Evolutionary conservation across 83 land plant species (phyloP), one percentile per base, ranked within the genome.

Genomic region (Diphasiastrum complanatum): DNA sequence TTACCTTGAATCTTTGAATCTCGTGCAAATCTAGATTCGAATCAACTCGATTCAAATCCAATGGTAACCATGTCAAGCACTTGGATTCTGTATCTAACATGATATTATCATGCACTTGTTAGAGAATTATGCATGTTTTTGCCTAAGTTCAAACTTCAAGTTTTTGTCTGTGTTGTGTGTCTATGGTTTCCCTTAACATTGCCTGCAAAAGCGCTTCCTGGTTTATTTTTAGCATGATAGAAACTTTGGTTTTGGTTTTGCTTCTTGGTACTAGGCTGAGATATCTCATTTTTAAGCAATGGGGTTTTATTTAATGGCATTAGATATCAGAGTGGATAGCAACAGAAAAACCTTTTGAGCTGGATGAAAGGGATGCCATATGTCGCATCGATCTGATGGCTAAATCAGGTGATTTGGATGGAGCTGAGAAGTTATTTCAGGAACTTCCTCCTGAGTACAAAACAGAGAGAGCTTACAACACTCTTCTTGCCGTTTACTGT

Each of bases 291-390:
- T 47, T 2, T n/a, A 45, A 27, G 65, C 25, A 4, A 40, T 5
- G 1, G 28, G 8, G 6, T 5, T 27, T 54, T 24, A 36, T 22
- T 35, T 36, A 20, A 5, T 37, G 20, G 24, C 33, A 47, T 26
- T 67, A 70, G 73, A n/a, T 70, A 28, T 51, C 57, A 10, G 68
- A 62, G 29, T 70, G 68, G 68, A 53, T 70, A 34, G 16, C 30
- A 25, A 31, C 47, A 62, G 41, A 50, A 40, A 33, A 62, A 18
- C 35, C n/a, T 27, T 35, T 70, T 12, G 40, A 62, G 60, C 49
- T 43, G 60, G 47, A 26, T 41, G 32, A 60, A 14, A 19, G 33
- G 34, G 73, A 70, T 54, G 30, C 45, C 38, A 24, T 51, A 10
- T 47, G 51, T 19, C 66, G 46, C 11, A 26, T 70, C 31, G 73